Base-by-base conservation (phyloP, 148 eudicot genomes). In the Rhododendron williamsianum region DNA sequence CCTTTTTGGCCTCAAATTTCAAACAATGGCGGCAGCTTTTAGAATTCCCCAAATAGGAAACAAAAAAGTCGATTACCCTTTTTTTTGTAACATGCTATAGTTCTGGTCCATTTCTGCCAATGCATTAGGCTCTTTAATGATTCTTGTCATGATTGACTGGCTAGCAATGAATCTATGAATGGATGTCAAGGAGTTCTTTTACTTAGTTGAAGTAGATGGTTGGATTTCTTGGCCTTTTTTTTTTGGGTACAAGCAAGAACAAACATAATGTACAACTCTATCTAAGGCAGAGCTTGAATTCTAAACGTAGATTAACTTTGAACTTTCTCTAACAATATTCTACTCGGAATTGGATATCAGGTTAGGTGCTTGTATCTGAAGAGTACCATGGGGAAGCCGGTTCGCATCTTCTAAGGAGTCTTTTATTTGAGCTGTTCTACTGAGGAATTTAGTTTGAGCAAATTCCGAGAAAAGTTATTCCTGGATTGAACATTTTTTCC, bases 351-450 rank as follows among this genome's bases (percentile, higher is more conserved):
- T 87, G 73, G 72, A 48, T 58, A 65, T 52, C 91, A 93, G 95
- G 95, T 93, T 10, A 86, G 93, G 27, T 93, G 95, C 91, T 87
- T 93, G 87, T 92, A 93, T 87, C 86, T 93, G 87, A 93, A 93
- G 94, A 94, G 93, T 73, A 90, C 97, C 85, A 94, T 94, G 97
- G 97, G 97, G 72, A 93, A 87, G 87, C 91, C 93, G 2, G 87
- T 90, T 79, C 95, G 95, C 63, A 85, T 93, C 87, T 93, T 91
- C 76, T 89, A 76, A 80, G 86, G 82, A 73, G 30, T 38, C 81
- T 9, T 23, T 58, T 58, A 15, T 71, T 30, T 4, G 76, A 9
- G 33, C 48, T 86, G 27, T 71, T 71, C 76, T 67, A 67, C 73
- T 33, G 56, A 65, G 54, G 33, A 27, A n/a, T 25, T 46, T 30